These are phyloP conservation scores for Rugonectria rugulosa DNA, from an alignment of 2,329 filamentous ascomycete species.

Conservation along the genomic window DNA sequence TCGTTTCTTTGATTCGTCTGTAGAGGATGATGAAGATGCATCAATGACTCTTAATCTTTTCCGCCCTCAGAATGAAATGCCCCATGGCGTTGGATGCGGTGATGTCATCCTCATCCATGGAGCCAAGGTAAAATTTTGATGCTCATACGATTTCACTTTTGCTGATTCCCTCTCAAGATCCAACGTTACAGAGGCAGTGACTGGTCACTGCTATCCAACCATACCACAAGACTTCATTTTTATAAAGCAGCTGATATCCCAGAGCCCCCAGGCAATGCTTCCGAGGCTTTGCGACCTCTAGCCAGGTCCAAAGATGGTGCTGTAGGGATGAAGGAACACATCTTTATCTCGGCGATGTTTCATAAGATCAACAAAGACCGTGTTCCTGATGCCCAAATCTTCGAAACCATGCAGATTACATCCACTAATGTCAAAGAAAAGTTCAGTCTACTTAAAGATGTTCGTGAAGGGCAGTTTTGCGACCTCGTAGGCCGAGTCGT, in stretches of 20 bases:
- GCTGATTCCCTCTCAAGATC: constrained; percentile 42
- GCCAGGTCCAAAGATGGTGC: constrained; percentile 27
- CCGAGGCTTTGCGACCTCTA: constrained; percentile 36
- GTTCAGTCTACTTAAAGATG: constrained; percentile 70
- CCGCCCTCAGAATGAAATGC: constrained; percentile 57
- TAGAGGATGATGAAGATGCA: constrained; percentile 51
- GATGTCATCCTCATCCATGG: constrained; percentile 55
- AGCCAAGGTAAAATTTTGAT: constrained; percentile 61
- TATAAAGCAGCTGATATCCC: constrained; percentile 47
- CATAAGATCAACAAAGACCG: constrained; percentile 51
- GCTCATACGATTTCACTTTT: background rate
- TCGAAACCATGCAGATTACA: constrained; percentile 46
- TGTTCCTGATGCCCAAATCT: constrained; percentile 54
- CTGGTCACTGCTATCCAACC: constrained; percentile 55
- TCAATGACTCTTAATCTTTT: constrained; percentile 67
- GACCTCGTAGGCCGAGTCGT: constrained; percentile 79
- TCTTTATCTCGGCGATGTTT: constrained; percentile 58
- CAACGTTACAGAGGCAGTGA: constrained; percentile 46
- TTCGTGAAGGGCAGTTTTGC: constrained; percentile 63
- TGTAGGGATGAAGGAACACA: constrained; percentile 42
- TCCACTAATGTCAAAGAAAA: constrained; percentile 61
- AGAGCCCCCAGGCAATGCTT: constrained; percentile 47
- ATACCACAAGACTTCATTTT: constrained; percentile 52
- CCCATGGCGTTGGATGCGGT: constrained; percentile 50
- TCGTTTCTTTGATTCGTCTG: constrained; percentile 66